A percentile compares a stretch with the other conserved stretches of the same genome.
These are phyloP conservation scores for Ustilago xerochloae DNA, from an alignment of 1,284 basidiomycete species.

Conservation along the genomic window DNA sequence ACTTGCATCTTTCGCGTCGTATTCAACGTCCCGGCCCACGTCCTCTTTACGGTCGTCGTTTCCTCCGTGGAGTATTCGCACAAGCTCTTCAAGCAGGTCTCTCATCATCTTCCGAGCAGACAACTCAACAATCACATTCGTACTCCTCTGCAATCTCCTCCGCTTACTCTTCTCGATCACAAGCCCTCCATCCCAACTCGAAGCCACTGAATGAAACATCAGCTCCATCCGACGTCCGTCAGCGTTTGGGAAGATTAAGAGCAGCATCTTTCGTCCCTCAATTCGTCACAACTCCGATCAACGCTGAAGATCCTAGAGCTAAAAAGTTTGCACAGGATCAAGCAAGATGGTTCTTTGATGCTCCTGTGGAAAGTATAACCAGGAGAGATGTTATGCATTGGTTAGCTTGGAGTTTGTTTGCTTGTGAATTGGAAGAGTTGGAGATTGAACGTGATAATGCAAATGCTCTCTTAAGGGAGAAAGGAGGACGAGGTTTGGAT, in stretches of 20 bases:
- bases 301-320: slow-evolving; percentile 57
- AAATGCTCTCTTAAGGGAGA: background rate
- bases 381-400: slow-evolving; percentile 60
- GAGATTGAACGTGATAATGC: slow-evolving; percentile 38
- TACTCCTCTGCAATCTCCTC: too few species aligned
- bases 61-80: slow-evolving; percentile 46
- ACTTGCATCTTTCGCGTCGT: slow-evolving; percentile 27
- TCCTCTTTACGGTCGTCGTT: slow-evolving; percentile 42
- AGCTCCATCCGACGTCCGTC: slow-evolving; percentile 21
- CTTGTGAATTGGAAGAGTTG: slow-evolving; percentile 48
- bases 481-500: background rate
- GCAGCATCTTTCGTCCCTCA: slow-evolving; percentile 51
- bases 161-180: background rate
- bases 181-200: too few species aligned
- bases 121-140: slow-evolving; percentile 2
- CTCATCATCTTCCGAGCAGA: background rate
- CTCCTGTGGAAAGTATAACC: slow-evolving; percentile 44
- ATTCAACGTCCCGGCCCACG: slow-evolving; percentile 52
- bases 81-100: slow-evolving; percentile 53
- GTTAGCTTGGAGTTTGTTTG: slow-evolving; percentile 65
- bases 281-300: slow-evolving; percentile 47
- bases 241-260: slow-evolving; percentile 36
- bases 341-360: slow-evolving; percentile 58
- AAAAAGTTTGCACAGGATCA: slow-evolving; percentile 54
- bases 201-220: slow-evolving; percentile 7